Conservation (phyloP, 805 yeast species). For the Pichia pseudocactophila region DNA sequence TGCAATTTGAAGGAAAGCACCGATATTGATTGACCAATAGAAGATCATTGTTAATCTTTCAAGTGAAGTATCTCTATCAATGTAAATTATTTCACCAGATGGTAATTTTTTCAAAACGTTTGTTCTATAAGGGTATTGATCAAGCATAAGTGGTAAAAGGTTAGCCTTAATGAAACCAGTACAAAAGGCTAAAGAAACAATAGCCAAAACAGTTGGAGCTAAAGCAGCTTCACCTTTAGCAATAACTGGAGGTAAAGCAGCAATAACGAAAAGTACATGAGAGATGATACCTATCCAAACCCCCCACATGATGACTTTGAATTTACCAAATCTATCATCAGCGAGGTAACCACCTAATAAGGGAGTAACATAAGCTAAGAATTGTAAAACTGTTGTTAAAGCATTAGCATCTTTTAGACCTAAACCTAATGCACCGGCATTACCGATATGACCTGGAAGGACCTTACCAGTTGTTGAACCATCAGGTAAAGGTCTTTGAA, state of each 20-base stretch:
- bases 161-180: constrained; percentile 49
- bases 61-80: constrained; percentile 37
- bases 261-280: constrained; percentile 38
- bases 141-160: constrained; percentile 41
- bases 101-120: constrained; percentile 41
- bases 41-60: constrained; percentile 34
- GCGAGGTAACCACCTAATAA: constrained; percentile 43
- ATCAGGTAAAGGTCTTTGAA: constrained; percentile 44
- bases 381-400: constrained; percentile 35
- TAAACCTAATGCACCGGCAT: constrained; percentile 41
- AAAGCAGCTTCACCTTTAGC: constrained; percentile 20
- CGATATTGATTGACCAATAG: constrained; percentile 47
- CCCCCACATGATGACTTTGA: constrained; percentile 40
- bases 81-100: constrained; percentile 47
- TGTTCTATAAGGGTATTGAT: constrained; percentile 51
- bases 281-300: constrained; percentile 36
- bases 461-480: constrained; percentile 30
- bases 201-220: constrained; percentile 30
- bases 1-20: constrained; percentile 41
- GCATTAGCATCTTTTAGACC: constrained; percentile 40
- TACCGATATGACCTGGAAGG: constrained; percentile 31
- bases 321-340: constrained; percentile 40
- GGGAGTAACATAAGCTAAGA: constrained; percentile 41
- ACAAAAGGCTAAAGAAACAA: constrained; percentile 33
- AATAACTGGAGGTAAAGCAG: constrained; percentile 36